Conservation (phyloP, 2,329 filamentous ascomycete genomes). For the Beauveria sp. region DNA sequence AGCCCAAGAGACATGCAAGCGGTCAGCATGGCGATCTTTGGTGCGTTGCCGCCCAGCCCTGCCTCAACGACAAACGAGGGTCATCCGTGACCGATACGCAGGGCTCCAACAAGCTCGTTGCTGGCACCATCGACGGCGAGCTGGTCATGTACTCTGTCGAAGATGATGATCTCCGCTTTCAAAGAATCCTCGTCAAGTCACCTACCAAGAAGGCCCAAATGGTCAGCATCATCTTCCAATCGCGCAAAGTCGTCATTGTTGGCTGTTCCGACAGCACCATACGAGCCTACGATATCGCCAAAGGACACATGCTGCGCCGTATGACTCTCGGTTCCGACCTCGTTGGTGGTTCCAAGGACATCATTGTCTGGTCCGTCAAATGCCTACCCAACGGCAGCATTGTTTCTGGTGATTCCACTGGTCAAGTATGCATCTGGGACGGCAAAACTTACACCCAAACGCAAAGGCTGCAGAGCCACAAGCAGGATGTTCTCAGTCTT, state of each 20-base stretch:
- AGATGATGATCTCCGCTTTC: slow-evolving; percentile 74
- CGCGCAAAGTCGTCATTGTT: slow-evolving; percentile 71
- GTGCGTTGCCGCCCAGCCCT: slow-evolving; percentile 86
- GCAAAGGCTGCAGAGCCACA: slow-evolving; percentile 79
- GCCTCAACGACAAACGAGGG: slow-evolving; percentile 26
- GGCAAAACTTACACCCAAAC: slow-evolving; percentile 83
- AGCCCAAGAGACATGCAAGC: slow-evolving; percentile 72
- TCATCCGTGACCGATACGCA: slow-evolving; percentile 24
- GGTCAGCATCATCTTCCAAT: slow-evolving; percentile 85
- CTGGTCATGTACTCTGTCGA: slow-evolving; percentile 81
- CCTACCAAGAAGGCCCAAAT: slow-evolving; percentile 81
- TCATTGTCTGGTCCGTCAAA: slow-evolving; percentile 90
- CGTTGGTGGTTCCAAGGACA: slow-evolving; percentile 69
- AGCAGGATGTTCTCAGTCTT: slow-evolving; percentile 86
- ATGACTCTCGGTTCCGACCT: slow-evolving; percentile 82
- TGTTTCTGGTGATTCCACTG: slow-evolving; percentile 89
- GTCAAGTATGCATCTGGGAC: slow-evolving; percentile 89
- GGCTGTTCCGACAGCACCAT: slow-evolving; percentile 98
- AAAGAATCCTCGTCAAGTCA: slow-evolving; percentile 66
- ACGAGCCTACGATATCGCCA: slow-evolving; percentile 78
- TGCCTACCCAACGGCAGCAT: slow-evolving; percentile 82
- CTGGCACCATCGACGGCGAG: slow-evolving; percentile 84
- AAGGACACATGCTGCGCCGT: slow-evolving; percentile 64
- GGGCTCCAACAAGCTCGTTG: slow-evolving; percentile 58
- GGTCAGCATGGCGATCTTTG: slow-evolving; percentile 95